These are phyloP conservation scores for Colletotrichum ledebouriae DNA, from an alignment of 2,329 filamentous ascomycete genomes.

Conservation along the genomic window DNA sequence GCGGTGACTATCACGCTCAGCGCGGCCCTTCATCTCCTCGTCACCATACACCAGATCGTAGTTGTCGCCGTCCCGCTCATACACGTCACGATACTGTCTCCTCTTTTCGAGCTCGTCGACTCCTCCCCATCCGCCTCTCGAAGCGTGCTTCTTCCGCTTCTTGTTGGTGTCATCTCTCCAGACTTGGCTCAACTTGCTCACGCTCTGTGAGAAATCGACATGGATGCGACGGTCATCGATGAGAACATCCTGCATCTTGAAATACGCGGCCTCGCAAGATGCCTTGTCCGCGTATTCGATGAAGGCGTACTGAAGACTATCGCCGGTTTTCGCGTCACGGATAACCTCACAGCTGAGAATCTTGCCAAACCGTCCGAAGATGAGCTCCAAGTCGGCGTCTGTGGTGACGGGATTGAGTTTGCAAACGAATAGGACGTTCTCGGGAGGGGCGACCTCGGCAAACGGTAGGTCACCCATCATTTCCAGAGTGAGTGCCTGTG, in stretches of 20 bases:
- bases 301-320: conserved; percentile 97
- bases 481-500: conserved; percentile 93
- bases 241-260: conserved; percentile 98
- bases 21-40: conserved; percentile 71
- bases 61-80: conserved; percentile 58
- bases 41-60: conserved; percentile 89
- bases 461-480: conserved; percentile 98
- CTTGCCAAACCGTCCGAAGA: conserved; percentile 96
- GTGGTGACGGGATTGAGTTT: conserved; percentile 97
- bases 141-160: conserved; percentile 72
- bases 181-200: conserved; percentile 85
- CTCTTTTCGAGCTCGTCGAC: conserved; percentile 90
- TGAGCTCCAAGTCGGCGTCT: conserved; percentile 93
- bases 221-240: conserved; percentile 98
- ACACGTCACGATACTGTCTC: conserved; percentile 85
- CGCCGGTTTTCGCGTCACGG: conserved; percentile 90
- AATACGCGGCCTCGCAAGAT: conserved; percentile 94
- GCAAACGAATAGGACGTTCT: conserved; percentile 98
- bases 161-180: conserved; percentile 90
- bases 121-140: conserved; percentile 87
- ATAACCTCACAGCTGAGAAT: conserved; percentile 98
- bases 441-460: conserved; percentile 95
- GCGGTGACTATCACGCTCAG: conserved; percentile 56
- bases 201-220: conserved; percentile 98
- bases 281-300: conserved; percentile 96